Base-by-base conservation (phyloP, 139 green algal genomes). In the Parachlorella kessleri region DNA sequence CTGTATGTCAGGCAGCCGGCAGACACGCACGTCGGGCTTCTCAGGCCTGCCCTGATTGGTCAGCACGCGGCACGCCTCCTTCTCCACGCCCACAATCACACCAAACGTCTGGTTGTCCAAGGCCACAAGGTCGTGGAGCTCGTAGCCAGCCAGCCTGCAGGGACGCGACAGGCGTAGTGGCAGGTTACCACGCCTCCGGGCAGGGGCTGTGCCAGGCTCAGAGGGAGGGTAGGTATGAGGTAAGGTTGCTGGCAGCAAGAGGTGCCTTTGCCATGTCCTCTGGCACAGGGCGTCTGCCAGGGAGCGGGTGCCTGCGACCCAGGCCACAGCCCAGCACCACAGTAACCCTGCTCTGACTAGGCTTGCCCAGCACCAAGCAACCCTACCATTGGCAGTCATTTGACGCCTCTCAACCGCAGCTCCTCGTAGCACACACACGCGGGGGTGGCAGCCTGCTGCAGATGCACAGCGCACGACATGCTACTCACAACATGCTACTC, bases 71-170 rank as follows among this genome's bases (percentile, higher is more conserved):
- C 84, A 91, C 55, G 86, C 80, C 28, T 95, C 93, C 30, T 85
- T 85, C 72, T 95, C 91, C 23, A 97, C 88, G n/a, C 82, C 77
- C 23, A 98, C 84, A 30, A 98, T 90, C 63, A 98, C 84, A 28
- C 86, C 86, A 2, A 90, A 88, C 7, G 87, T 91, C 26, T 81
- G 67, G 39, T 81, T 78, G 75, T 97, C 90, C 65, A 99, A 81
- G 81, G 91, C 84, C 70, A 99, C 93, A 54, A 99, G 86, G 82
- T 99, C 96, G 83, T 98, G 94, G 71, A 98, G 84, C 80, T 97
- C 86, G 80, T 97, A 98, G 36, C 91, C 83, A 8, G 94, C 95
- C 39, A 98, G 83, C 37, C 85, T 89, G 81, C 66, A 40, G 2
- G 21, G 37, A 6, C 24, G 32, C 54, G 70, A 14, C 10, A 40